phyloP scores from a whole-genome alignment of 176 grass and related monocot species.

The Carex cristatella region DNA sequence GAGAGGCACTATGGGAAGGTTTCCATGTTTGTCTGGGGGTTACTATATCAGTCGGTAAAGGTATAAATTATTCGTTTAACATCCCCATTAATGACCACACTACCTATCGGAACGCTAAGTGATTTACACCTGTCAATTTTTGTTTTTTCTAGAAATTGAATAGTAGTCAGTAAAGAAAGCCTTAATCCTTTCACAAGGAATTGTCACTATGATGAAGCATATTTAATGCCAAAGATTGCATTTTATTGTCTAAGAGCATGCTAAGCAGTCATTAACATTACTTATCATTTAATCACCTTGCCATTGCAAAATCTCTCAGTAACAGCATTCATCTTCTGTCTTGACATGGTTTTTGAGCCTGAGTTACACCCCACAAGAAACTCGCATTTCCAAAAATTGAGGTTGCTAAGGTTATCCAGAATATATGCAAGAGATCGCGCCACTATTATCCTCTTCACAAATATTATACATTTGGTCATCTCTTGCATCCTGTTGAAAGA shows the following conservation, averaged over 20 bases:
- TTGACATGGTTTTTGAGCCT: constrained; percentile 69
- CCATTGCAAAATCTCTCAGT: constrained; percentile 77
- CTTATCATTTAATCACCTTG: constrained; percentile 47
- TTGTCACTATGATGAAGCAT: constrained; percentile 1
- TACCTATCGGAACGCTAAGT: not conserved
- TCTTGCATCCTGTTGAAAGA: constrained; percentile 54
- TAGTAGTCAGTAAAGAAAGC: not conserved
- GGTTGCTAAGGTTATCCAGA: constrained; percentile 55
- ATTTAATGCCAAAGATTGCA: not conserved
- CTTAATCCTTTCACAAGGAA: not conserved
- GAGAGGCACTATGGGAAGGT: not conserved
- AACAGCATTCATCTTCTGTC: constrained; percentile 69
- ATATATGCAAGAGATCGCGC: constrained; percentile 62
- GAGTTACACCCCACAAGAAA: constrained; percentile 80
- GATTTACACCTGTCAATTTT: constrained; percentile 4
- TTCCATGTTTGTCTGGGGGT: not conserved
- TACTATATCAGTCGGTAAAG: not conserved
- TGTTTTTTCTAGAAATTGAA: not conserved
- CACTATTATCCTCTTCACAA: constrained; percentile 82
- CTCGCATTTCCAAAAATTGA: constrained; percentile 81
- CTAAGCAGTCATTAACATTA: constrained; percentile 8
- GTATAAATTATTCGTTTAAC: not conserved
- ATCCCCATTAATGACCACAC: not conserved
- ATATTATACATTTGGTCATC: constrained; percentile 84
- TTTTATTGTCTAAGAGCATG: constrained; percentile 1